phyloP scores from a whole-genome alignment of 192 early-diverging fungal genomes.

The Coemansia sp. region DNA sequence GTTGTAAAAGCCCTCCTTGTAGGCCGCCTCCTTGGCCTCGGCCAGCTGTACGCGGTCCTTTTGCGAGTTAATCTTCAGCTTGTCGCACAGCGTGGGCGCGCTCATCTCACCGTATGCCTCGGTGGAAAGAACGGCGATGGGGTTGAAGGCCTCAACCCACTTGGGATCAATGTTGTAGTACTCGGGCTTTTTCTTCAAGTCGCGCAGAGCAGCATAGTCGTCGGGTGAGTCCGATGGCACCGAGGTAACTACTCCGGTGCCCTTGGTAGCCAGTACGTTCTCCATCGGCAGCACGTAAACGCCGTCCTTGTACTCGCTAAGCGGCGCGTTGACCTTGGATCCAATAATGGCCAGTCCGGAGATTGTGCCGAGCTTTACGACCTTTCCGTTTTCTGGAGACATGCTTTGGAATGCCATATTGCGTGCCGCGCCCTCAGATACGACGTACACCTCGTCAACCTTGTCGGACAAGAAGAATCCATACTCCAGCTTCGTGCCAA shows the following conservation, averaged over 20 bases:
- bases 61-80: constrained; percentile 95
- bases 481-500: constrained; percentile 90
- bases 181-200: constrained; percentile 91
- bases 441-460: constrained; percentile 83
- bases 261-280: constrained; percentile 92
- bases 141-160: constrained; percentile 87
- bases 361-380: constrained; percentile 74
- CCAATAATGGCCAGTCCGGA: constrained; percentile 84
- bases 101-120: constrained; percentile 84
- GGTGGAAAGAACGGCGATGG: constrained; percentile 86
- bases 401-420: constrained; percentile 98
- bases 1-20: constrained; percentile 98
- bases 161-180: constrained; percentile 89
- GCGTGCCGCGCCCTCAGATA: constrained; percentile 90
- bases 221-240: constrained; percentile 99
- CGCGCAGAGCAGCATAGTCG: constrained; percentile 90
- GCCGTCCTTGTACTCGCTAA: constrained; percentile 69
- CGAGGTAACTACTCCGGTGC: constrained; percentile 98
- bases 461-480: constrained; percentile 78
- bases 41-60: constrained; percentile 94
- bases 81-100: constrained; percentile 82
- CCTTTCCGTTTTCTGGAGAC: constrained; percentile 69
- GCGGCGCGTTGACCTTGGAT: constrained; percentile 87
- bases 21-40: constrained; percentile 91
- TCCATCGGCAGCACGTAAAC: constrained; percentile 99